These are phyloP conservation scores for Hymenoscyphus repandus DNA, from an alignment of 2,329 filamentous ascomycete genomes.

Conservation along the genomic window DNA sequence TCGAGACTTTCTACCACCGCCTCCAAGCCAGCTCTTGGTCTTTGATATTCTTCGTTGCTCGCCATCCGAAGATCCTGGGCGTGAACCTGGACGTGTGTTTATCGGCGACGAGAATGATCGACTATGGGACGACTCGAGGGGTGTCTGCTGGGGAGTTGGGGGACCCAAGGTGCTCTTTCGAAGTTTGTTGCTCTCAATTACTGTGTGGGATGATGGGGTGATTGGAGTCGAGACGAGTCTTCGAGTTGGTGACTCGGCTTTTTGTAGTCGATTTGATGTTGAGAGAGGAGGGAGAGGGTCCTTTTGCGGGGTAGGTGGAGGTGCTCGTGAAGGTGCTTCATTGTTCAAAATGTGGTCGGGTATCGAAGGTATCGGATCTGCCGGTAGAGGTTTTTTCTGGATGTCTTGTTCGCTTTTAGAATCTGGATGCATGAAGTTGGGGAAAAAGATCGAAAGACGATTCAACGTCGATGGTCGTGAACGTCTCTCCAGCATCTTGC, in stretches of 20 bases:
- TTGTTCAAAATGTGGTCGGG: not conserved
- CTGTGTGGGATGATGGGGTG: not conserved
- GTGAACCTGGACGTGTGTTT: conserved; percentile 3
- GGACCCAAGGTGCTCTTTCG: not conserved
- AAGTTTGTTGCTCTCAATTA: not conserved
- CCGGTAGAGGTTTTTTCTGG: not conserved
- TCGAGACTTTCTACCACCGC: conserved; percentile 13
- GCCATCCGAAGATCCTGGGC: conserved; percentile 10
- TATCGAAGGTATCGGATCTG: not conserved
- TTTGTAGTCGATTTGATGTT: conserved; percentile 1
- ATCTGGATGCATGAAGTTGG: conserved; percentile 8
- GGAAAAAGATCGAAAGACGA: conserved; percentile 14
- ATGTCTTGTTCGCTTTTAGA: conserved; percentile 16
- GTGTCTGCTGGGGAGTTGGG: not conserved
- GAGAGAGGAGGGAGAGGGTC: not conserved
- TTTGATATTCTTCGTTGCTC: conserved; percentile 6
- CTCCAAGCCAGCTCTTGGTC: conserved; percentile 20
- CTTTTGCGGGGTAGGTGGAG: not conserved
- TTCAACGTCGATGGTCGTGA: conserved; percentile 8
- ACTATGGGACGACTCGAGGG: not conserved
- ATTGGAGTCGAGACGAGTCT: not conserved
- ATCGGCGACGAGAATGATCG: conserved; percentile 14
- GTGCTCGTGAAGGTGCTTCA: not conserved
- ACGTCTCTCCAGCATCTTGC: conserved; percentile 4
- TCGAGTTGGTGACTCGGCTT: conserved; percentile 8